These are phyloP conservation scores for Trypanosoma conorhini DNA, from an alignment of 208 protist genomes.

Conservation along the genomic window DNA sequence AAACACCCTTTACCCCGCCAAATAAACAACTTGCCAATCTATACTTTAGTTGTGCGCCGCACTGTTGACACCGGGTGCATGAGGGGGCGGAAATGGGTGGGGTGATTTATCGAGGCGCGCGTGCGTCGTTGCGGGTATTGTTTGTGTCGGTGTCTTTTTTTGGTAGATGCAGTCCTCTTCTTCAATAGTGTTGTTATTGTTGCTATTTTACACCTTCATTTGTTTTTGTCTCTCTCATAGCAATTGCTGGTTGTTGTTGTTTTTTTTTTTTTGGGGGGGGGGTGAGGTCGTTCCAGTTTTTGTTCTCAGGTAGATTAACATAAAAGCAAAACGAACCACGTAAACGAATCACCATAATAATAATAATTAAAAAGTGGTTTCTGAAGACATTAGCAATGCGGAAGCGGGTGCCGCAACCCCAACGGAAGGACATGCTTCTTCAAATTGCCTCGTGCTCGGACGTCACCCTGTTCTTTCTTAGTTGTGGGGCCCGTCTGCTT, in stretches of 20 bases:
- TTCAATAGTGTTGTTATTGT: neutral
- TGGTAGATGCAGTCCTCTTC: no score
- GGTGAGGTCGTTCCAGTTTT: no score
- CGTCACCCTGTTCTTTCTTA: slow-evolving; percentile 34
- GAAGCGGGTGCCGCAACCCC: neutral
- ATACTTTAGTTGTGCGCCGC: slow-evolving; percentile 20
- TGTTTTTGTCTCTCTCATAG: neutral
- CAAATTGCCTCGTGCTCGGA: slow-evolving; percentile 50
- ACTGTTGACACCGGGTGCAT: slow-evolving; percentile 6
- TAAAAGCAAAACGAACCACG: slow-evolving; percentile 7
- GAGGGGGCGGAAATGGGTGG: neutral
- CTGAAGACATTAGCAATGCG: neutral
- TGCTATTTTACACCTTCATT: slow-evolving; percentile 14
- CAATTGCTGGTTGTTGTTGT: neutral
- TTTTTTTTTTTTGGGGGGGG: slow-evolving; percentile 5
- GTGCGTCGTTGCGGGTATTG: no score
- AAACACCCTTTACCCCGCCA: slow-evolving; percentile 8
- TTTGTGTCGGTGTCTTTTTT: no score
- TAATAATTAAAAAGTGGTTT: slow-evolving; percentile 1
- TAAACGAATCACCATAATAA: neutral
- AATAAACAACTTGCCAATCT: slow-evolving; percentile 22
- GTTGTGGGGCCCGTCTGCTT: slow-evolving; percentile 39
- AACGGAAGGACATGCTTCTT: slow-evolving; percentile 18
- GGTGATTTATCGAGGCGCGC: no score
- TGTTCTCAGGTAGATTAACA: no score